These are phyloP conservation scores for Parmales sp. DNA, from an alignment of 108 stramenopile species.

Conservation along the genomic window DNA sequence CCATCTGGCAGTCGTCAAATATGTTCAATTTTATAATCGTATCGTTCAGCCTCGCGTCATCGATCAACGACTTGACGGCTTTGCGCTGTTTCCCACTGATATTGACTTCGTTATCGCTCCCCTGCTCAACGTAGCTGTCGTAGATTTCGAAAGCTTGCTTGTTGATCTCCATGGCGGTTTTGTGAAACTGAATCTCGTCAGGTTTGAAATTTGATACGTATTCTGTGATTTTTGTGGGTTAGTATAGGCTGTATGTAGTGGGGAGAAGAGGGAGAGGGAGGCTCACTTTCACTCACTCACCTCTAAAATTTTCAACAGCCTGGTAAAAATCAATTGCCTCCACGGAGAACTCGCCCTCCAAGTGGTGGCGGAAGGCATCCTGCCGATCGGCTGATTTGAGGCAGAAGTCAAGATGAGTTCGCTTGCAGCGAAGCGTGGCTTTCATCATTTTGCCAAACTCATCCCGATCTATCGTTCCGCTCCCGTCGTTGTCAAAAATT, in stretches of 20 bases:
- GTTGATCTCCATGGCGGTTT: not conserved
- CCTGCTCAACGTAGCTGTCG: not conserved
- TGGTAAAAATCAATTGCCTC: slow-evolving; percentile 2
- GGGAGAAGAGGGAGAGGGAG: too few species aligned
- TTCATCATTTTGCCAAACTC: slow-evolving; percentile 7
- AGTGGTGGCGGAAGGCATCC: not conserved
- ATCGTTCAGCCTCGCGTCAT: not conserved
- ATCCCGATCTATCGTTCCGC: not conserved
- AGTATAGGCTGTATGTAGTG: not conserved
- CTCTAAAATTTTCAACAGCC: not conserved
- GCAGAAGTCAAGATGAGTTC: not conserved
- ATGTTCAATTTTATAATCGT: not conserved
- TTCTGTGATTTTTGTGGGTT: not conserved
- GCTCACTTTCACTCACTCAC: slow-evolving; percentile 5
- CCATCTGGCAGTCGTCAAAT: not conserved
- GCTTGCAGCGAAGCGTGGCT: not conserved
- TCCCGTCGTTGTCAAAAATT: not conserved
- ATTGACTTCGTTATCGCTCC: not conserved
- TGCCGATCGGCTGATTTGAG: not conserved
- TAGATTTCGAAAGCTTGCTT: not conserved
- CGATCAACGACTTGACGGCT: not conserved
- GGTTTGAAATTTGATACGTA: not conserved
- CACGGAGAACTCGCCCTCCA: slow-evolving; percentile 5
- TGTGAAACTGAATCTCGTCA: not conserved
- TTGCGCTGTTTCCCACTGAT: not conserved